Evolutionary conservation across 495 filamentous ascomycete species (phyloP).

Genomic region (Hyphodiscus hymeniophilus): DNA sequence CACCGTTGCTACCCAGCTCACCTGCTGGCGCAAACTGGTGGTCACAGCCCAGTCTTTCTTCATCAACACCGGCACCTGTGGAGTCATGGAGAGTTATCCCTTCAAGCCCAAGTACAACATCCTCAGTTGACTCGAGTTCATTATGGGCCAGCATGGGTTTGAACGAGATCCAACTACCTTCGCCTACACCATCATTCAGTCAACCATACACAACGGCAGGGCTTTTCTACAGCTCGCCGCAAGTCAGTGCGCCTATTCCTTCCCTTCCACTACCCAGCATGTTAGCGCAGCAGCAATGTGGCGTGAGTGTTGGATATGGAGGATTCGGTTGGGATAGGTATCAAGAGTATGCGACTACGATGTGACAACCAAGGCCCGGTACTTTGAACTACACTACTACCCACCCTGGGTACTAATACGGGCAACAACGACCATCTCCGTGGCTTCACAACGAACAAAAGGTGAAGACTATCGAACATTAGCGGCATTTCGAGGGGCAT

Average conservation of each 20-base stretch:
- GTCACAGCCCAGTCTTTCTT: conserved; percentile 47
- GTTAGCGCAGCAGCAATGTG: conserved; percentile 75
- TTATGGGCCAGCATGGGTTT: conserved; percentile 78
- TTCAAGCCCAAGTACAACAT: conserved; percentile 72
- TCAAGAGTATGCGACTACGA: conserved; percentile 52
- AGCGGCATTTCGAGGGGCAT: conserved; percentile 23
- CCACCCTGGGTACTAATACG: conserved; percentile 18
- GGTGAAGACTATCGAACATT: conserved; percentile 15
- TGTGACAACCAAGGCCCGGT: conserved; percentile 49
- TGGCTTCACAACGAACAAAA: conserved; percentile 5
- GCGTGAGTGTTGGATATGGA: conserved; percentile 64
- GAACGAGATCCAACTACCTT: conserved; percentile 57
- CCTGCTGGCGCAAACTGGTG: conserved; percentile 74
- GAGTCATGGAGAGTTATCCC: conserved; percentile 92
- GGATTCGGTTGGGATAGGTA: conserved; percentile 67
- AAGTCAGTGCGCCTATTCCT: conserved; percentile 61
- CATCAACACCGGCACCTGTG: conserved; percentile 56
- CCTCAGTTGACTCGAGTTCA: conserved; percentile 59
- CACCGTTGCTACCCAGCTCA: conserved; percentile 79
- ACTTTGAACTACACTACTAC: conserved; percentile 20
- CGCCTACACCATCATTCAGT: conserved; percentile 70
- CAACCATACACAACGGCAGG: conserved; percentile 66
- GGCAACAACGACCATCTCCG: conserved; percentile 19
- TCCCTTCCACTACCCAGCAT: conserved; percentile 83
- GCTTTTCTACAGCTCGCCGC: conserved; percentile 52